Percentiles rank a stretch among this genome's conserved stretches.
Conservation (phyloP, 225 moss, liverwort and hornwort species). For the Polytrichum commune region DNA sequence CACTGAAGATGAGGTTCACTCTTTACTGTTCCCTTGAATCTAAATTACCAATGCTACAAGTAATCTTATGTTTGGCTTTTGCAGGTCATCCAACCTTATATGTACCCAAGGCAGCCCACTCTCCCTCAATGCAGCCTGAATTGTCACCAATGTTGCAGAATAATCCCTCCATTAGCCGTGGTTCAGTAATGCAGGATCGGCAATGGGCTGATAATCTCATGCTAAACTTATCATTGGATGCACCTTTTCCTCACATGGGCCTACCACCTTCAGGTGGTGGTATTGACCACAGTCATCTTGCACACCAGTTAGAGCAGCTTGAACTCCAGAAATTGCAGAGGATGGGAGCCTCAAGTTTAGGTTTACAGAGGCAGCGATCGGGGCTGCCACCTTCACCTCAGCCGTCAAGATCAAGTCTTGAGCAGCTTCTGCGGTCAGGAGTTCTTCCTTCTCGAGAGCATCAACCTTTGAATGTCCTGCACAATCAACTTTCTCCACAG, state of each 20-base stretch:
- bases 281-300: constrained; percentile 47
- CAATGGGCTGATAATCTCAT: constrained; percentile 44
- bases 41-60: neutral
- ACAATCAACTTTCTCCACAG: constrained; percentile 40
- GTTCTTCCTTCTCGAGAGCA: constrained; percentile 38
- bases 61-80: neutral
- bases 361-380: constrained; percentile 28
- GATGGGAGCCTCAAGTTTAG: constrained; percentile 37
- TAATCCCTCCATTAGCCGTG: constrained; percentile 3
- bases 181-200: constrained; percentile 12
- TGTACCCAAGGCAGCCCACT: neutral
- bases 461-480: constrained; percentile 39
- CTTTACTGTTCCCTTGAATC: neutral
- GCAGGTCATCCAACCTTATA: constrained; percentile 3
- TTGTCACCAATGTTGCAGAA: constrained; percentile 7
- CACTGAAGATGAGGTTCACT: too few relatives aligned
- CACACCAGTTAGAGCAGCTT: constrained; percentile 31
- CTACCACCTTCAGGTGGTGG: constrained; percentile 24
- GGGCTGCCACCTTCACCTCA: constrained; percentile 27
- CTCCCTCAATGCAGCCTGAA: constrained; percentile 9
- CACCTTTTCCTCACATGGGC: constrained; percentile 33
- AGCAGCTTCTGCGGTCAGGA: constrained; percentile 56
- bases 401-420: constrained; percentile 33
- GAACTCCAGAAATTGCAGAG: constrained; percentile 60
- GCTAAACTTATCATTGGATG: constrained; percentile 35